Conservation (phyloP, 2,329 filamentous ascomycete genomes). For the Aspergillus neoniger region DNA sequence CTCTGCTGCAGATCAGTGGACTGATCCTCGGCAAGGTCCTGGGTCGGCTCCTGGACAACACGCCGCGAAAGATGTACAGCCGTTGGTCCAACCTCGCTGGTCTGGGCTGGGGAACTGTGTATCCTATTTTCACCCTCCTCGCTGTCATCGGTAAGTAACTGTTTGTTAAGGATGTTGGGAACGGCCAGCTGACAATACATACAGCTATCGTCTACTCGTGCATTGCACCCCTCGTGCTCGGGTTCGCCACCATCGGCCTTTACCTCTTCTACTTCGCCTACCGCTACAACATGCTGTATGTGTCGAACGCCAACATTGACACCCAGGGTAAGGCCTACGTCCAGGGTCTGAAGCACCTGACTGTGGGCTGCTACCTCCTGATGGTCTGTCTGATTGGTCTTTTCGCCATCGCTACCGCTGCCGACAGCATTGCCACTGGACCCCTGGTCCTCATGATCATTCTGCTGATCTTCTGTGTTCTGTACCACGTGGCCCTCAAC, state of each 20-base stretch:
- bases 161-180: slow-evolving; percentile 5
- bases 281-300: slow-evolving; percentile 87
- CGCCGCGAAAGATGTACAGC: slow-evolving; percentile 75
- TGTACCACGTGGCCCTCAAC: slow-evolving; percentile 74
- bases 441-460: slow-evolving; percentile 75
- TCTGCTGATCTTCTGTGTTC: slow-evolving; percentile 71
- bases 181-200: not conserved
- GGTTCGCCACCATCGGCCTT: slow-evolving; percentile 78
- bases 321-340: slow-evolving; percentile 87
- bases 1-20: slow-evolving; percentile 72
- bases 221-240: slow-evolving; percentile 81
- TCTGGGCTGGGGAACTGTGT: slow-evolving; percentile 79
- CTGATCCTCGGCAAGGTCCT: slow-evolving; percentile 73
- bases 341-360: slow-evolving; percentile 81
- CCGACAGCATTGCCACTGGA: slow-evolving; percentile 62
- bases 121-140: slow-evolving; percentile 80
- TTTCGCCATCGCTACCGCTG: slow-evolving; percentile 69
- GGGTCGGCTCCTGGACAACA: slow-evolving; percentile 73
- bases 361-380: slow-evolving; percentile 79
- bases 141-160: slow-evolving; percentile 69
- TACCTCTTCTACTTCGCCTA: slow-evolving; percentile 83
- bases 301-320: slow-evolving; percentile 78
- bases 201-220: slow-evolving; percentile 79
- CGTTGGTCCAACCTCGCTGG: slow-evolving; percentile 74
- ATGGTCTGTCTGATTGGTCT: slow-evolving; percentile 83